Conservation (phyloP, 2,329 filamentous ascomycete genomes). For the Hawksworthiomyces lignivorus region DNA sequence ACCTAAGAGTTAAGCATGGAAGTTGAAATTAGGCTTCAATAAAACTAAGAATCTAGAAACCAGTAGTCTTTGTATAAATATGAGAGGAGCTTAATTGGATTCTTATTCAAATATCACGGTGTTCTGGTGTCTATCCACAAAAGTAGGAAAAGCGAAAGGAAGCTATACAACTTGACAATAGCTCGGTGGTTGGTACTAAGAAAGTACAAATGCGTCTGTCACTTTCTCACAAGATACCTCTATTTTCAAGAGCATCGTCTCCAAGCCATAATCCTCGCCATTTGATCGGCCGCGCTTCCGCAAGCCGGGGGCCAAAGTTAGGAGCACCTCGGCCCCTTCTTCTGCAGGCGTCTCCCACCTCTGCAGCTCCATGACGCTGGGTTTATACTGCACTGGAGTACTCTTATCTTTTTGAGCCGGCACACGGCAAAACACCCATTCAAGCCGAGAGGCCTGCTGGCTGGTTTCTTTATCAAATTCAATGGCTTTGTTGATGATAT, state of each 20-base stretch:
- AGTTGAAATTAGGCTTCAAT: too few relatives aligned
- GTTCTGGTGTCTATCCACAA: too few relatives aligned
- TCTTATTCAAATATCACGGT: too few relatives aligned
- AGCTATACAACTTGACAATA: too few relatives aligned
- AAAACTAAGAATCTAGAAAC: too few relatives aligned
- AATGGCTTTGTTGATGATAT: conserved; percentile 10
- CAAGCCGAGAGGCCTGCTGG: conserved; percentile 8
- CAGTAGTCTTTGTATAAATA: too few relatives aligned
- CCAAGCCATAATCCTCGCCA: conserved; percentile 8
- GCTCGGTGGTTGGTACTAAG: too few relatives aligned
- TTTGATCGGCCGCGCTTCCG: conserved; percentile 9
- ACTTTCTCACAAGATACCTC: conserved; percentile 10
- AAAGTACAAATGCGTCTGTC: conserved; percentile 5
- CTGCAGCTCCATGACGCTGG: conserved; percentile 2
- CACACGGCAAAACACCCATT: conserved; percentile 6
- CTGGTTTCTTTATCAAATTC: conserved; percentile 9
- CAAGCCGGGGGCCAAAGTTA: conserved; percentile 4
- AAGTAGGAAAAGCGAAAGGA: too few relatives aligned
- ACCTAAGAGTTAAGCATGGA: too few relatives aligned
- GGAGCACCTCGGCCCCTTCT: conserved; percentile 2
- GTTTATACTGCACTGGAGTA: conserved; percentile 1
- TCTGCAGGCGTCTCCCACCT: background rate
- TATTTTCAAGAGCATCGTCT: conserved; percentile 11
- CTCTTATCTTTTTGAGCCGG: background rate
- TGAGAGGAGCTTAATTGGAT: too few relatives aligned